Percentiles rank a stretch among this genome's conserved stretches.
These are phyloP conservation scores for Saksenaea vasiformis DNA, from an alignment of 371 early-diverging fungal genomes.

Conservation along the genomic window DNA sequence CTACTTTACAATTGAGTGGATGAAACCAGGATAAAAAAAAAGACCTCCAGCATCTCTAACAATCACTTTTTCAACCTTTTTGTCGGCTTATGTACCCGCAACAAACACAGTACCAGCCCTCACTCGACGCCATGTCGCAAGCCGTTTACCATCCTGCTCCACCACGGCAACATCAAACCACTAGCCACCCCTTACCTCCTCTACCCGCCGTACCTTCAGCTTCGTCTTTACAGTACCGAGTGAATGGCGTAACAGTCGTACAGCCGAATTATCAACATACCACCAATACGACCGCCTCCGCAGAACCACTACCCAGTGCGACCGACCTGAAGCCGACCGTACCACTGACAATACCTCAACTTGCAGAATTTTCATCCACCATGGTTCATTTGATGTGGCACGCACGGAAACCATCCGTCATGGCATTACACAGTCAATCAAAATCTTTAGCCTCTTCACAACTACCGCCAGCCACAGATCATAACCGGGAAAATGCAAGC, in stretches of 20 bases:
- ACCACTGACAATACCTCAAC: constrained; percentile 42
- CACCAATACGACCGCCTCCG: constrained; percentile 6
- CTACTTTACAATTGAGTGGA: constrained; percentile 4
- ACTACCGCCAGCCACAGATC: constrained; percentile 21
- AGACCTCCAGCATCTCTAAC: not conserved
- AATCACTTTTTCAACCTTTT: not conserved
- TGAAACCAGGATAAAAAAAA: constrained; percentile 5
- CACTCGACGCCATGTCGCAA: not conserved
- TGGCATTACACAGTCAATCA: constrained; percentile 41
- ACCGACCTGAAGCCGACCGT: constrained; percentile 33
- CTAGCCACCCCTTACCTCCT: constrained; percentile 13
- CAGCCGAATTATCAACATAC: constrained; percentile 14
- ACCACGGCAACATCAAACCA: constrained; percentile 16
- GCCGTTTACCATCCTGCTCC: constrained; percentile 4
- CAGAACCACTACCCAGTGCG: constrained; percentile 42
- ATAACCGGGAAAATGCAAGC: constrained; percentile 39
- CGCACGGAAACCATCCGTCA: constrained; percentile 52
- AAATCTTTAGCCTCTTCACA: constrained; percentile 19
- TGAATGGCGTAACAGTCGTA: constrained; percentile 6
- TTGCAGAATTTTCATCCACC: constrained; percentile 67
- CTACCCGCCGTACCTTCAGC: constrained; percentile 9
- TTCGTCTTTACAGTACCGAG: constrained; percentile 8
- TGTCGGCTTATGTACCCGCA: constrained; percentile 8
- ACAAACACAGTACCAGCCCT: constrained; percentile 1
- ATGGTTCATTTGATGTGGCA: constrained; percentile 72